Conservation (phyloP, 192 early-diverging fungal genomes). For the Entomortierella parvispora region DNA sequence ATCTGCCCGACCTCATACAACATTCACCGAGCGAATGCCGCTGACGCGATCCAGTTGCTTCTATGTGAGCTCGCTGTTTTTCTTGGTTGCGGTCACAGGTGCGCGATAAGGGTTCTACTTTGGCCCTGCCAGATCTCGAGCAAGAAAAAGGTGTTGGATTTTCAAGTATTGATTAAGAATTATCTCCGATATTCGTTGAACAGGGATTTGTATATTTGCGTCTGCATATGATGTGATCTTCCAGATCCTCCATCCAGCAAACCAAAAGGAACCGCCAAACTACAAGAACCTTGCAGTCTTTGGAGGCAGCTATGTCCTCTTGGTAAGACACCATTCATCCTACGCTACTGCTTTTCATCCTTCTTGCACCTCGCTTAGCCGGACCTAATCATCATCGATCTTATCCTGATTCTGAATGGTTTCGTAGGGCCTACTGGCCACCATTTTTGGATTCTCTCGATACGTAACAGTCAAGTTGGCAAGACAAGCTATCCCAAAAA, state of each 20-base stretch:
- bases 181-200: neutral
- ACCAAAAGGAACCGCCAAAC: constrained; percentile 39
- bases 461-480: constrained; percentile 57
- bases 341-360: neutral
- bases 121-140: neutral
- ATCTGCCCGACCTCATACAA: neutral
- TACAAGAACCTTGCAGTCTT: constrained; percentile 61
- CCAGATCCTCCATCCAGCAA: constrained; percentile 56
- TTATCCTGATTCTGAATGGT: too few relatives aligned
- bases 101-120: neutral
- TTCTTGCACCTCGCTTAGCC: too few relatives aligned
- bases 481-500: constrained; percentile 63
- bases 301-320: constrained; percentile 57
- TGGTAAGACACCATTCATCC: constrained; percentile 7
- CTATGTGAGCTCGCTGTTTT: constrained; percentile 54
- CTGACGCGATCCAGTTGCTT: constrained; percentile 51
- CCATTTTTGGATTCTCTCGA: constrained; percentile 61
- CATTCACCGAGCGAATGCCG: constrained; percentile 32
- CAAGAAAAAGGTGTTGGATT: neutral
- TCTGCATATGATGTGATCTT: constrained; percentile 66
- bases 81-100: constrained; percentile 53
- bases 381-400: too few relatives aligned
- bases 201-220: constrained; percentile 58
- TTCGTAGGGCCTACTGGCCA: constrained; percentile 60
- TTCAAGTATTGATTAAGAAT: too few relatives aligned